Percentiles rank a stretch among this genome's conserved stretches.
phyloP scores from a whole-genome alignment of 257 asterid genomes.

The Gentiana dahurica region DNA sequence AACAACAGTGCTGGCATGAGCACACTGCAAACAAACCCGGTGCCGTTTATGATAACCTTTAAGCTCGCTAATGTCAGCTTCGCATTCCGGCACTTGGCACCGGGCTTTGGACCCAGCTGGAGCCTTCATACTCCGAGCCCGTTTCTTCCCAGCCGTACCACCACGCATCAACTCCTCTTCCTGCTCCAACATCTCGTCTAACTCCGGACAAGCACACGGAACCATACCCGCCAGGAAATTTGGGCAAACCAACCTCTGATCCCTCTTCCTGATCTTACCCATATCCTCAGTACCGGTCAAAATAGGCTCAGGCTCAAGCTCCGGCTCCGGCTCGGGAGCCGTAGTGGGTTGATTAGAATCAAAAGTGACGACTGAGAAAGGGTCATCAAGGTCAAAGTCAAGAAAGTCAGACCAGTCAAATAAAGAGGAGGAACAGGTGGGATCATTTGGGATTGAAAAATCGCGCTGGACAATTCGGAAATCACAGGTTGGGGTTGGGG shows the following conservation, averaged over 20 bases:
- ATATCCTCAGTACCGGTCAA: constrained; percentile 5
- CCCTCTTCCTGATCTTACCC: constrained; percentile 63
- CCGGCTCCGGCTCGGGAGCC: background rate
- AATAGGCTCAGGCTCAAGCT: background rate
- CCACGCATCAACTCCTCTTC: constrained; percentile 29
- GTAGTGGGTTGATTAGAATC: constrained; percentile 4
- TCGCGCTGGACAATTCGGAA: constrained; percentile 19
- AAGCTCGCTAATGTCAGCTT: constrained; percentile 79
- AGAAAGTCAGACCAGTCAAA: constrained; percentile 72
- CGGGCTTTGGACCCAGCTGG: constrained; percentile 31
- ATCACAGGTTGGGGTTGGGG: constrained; percentile 1
- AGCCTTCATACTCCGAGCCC: constrained; percentile 43
- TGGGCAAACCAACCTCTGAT: constrained; percentile 75
- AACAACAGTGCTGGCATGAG: constrained; percentile 55
- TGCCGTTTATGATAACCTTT: constrained; percentile 94
- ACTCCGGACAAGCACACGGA: constrained; percentile 92
- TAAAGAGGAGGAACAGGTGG: constrained; percentile 27
- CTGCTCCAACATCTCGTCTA: constrained; percentile 60
- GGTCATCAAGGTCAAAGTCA: constrained; percentile 52
- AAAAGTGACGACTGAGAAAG: constrained; percentile 20
- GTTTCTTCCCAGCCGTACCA: constrained; percentile 47
- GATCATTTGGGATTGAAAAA: constrained; percentile 23
- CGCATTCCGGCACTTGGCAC: constrained; percentile 90
- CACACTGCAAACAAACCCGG: constrained; percentile 75
- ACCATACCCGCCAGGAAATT: constrained; percentile 82